phyloP scores from a whole-genome alignment of 805 yeast genomes.

The Yarrowia sp. region DNA sequence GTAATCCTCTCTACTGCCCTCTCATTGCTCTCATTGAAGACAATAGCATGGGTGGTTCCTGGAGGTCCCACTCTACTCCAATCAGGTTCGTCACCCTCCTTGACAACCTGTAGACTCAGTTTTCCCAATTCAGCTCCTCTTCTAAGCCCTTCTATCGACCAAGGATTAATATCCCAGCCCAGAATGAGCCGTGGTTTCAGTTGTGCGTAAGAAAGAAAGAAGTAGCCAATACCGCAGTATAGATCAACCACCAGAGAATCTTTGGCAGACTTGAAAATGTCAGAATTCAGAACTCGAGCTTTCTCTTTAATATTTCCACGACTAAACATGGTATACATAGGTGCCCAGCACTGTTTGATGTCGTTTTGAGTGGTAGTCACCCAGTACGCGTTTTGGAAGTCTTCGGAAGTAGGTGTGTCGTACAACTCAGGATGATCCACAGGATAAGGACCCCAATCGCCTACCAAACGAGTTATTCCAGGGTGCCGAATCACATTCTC shows the following conservation, averaged over 20 bases:
- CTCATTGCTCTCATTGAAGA: slow-evolving; percentile 72
- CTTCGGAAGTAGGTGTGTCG: slow-evolving; percentile 53
- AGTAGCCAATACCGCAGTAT: slow-evolving; percentile 88
- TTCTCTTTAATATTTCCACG: slow-evolving; percentile 87
- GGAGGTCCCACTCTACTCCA: slow-evolving; percentile 34
- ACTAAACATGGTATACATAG: slow-evolving; percentile 83
- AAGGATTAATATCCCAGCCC: slow-evolving; percentile 86
- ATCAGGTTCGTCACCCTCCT: slow-evolving; percentile 47
- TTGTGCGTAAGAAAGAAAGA: slow-evolving; percentile 70
- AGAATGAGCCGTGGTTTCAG: slow-evolving; percentile 60
- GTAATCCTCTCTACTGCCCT: slow-evolving; percentile 54
- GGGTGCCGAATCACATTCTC: slow-evolving; percentile 49
- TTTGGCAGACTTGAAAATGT: slow-evolving; percentile 43
- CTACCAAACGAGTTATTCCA: slow-evolving; percentile 61
- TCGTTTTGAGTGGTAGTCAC: slow-evolving; percentile 74
- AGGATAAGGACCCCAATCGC: slow-evolving; percentile 62
- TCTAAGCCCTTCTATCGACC: slow-evolving; percentile 77
- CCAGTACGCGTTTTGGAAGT: slow-evolving; percentile 70
- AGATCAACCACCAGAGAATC: slow-evolving; percentile 65
- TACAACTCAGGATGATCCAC: slow-evolving; percentile 23
- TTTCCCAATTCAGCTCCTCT: slow-evolving; percentile 61
- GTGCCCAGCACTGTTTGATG: slow-evolving; percentile 82
- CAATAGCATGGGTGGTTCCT: slow-evolving; percentile 52
- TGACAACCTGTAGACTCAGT: slow-evolving; percentile 52
- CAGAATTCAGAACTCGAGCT: slow-evolving; percentile 59